A percentile compares a stretch with the other conserved stretches of the same genome.
Conservation (phyloP, 2,329 filamentous ascomycete species). For the Calonectria honghensis region DNA sequence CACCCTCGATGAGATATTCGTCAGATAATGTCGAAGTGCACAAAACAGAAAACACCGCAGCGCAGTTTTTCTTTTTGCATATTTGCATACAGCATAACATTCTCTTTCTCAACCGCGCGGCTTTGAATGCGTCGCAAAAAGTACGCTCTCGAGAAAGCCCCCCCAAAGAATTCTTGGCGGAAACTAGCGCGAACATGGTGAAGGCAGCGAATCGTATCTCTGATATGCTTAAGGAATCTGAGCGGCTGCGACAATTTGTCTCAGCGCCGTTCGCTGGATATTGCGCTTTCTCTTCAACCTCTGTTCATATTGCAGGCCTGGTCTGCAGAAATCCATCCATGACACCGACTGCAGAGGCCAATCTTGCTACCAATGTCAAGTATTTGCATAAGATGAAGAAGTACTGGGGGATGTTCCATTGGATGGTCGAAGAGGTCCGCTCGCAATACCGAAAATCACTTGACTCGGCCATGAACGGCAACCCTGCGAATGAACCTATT, state of each 20-base stretch:
- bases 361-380: conserved; percentile 90
- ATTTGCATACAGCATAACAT: conserved; percentile 92
- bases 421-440: conserved; percentile 94
- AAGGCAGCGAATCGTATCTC: conserved; percentile 92
- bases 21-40: conserved; percentile 89
- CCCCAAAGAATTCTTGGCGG: conserved; percentile 85
- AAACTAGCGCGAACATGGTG: conserved; percentile 84
- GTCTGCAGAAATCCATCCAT: conserved; percentile 88
- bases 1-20: conserved; percentile 83
- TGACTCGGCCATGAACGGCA: conserved; percentile 84
- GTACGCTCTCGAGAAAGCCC: conserved; percentile 80
- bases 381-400: conserved; percentile 97
- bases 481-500: conserved; percentile 68
- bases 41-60: conserved; percentile 87
- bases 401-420: conserved; percentile 99
- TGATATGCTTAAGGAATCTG: conserved; percentile 85
- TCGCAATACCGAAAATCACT: conserved; percentile 90
- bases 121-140: conserved; percentile 79
- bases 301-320: conserved; percentile 94
- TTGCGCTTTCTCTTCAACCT: conserved; percentile 93
- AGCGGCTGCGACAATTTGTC: conserved; percentile 80
- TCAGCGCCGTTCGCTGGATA: conserved; percentile 96
- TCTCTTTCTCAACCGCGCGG: conserved; percentile 92
- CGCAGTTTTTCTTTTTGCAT: conserved; percentile 95
- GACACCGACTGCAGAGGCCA: conserved; percentile 86